Evolutionary conservation across 768 basidiomycete species (phyloP).

Genomic region (Auricularia sp.): DNA sequence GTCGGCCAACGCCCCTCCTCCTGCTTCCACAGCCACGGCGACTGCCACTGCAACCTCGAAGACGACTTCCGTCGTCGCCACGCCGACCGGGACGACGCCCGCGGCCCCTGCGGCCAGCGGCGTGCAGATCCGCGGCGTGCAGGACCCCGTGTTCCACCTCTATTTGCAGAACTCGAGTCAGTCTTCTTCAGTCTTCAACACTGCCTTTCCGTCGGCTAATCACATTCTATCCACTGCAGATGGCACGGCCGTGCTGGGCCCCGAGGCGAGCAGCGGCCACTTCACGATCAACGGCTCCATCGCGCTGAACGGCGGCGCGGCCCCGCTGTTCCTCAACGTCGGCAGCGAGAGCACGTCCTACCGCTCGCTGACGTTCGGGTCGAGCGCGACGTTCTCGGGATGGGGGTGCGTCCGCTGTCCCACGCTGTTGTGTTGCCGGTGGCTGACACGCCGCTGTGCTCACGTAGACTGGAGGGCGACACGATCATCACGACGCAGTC

Average conservation of each 20-base stretch:
- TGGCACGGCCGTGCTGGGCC: slow-evolving; percentile 41
- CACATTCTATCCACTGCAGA: slow-evolving; percentile 18
- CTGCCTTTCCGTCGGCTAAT: background rate
- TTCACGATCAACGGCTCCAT: slow-evolving; percentile 43
- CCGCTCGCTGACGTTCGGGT: slow-evolving; percentile 36
- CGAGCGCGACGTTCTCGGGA: slow-evolving; percentile 39
- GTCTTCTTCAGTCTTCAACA: slow-evolving; percentile 5
- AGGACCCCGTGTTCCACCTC: slow-evolving; percentile 46
- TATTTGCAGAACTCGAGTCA: slow-evolving; percentile 43
- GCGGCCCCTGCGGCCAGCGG: slow-evolving; percentile 12
- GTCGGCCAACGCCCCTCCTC: slow-evolving; percentile 5
- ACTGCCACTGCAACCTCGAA: slow-evolving; percentile 29
- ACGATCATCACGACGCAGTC: slow-evolving; percentile 35
- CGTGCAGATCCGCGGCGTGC: slow-evolving; percentile 43
- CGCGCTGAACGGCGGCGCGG: slow-evolving; percentile 33
- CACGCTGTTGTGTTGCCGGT: background rate
- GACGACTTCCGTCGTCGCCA: slow-evolving; percentile 11
- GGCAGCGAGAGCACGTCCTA: slow-evolving; percentile 37
- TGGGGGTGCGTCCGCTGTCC: slow-evolving; percentile 25
- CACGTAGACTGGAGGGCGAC: slow-evolving; percentile 38
- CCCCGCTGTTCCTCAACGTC: slow-evolving; percentile 37
- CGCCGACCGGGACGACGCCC: slow-evolving; percentile 18
- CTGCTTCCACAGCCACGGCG: slow-evolving; percentile 23
- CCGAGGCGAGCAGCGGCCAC: slow-evolving; percentile 39
- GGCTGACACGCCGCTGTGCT: background rate